Conservation (phyloP, 345 rosid genomes). For the Boechera divaricarpa region DNA sequence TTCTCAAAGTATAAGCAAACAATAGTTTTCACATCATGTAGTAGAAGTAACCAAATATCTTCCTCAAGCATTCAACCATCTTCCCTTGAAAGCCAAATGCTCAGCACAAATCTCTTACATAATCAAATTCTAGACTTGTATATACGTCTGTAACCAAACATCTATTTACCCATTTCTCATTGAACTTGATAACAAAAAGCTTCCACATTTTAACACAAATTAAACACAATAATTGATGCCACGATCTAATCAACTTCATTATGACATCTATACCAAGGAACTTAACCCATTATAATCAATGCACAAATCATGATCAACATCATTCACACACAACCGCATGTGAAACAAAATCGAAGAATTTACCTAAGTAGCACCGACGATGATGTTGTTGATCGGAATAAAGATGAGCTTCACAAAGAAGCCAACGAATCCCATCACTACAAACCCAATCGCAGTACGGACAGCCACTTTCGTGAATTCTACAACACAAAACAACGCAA, state of each 20-base stretch:
- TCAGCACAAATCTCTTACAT: not conserved
- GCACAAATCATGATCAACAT: not conserved
- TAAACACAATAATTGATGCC: no score
- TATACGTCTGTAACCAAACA: not conserved
- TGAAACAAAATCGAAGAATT: constrained; percentile 1
- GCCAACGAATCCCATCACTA: constrained; percentile 86
- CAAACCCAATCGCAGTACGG: constrained; percentile 84
- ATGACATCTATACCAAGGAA: not conserved
- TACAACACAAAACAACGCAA: constrained; percentile 19
- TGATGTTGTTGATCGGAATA: constrained; percentile 74
- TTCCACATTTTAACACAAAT: no score
- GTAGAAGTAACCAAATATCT: not conserved
- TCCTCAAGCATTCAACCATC: not conserved
- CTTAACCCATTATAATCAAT: not conserved
- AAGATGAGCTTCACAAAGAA: constrained; percentile 80
- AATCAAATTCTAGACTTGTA: not conserved
- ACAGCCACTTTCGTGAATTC: constrained; percentile 82
- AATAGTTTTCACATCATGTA: constrained; percentile 4
- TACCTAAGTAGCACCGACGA: constrained; percentile 58
- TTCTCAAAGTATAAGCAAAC: not conserved
- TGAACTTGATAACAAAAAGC: not conserved
- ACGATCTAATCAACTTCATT: no score
- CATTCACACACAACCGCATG: not conserved
- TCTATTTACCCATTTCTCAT: not conserved
- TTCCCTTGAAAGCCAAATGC: not conserved